These are phyloP conservation scores for Stachybotrys chlorohalonatus DNA, from an alignment of 2,329 filamentous ascomycete genomes.

Conservation along the genomic window DNA sequence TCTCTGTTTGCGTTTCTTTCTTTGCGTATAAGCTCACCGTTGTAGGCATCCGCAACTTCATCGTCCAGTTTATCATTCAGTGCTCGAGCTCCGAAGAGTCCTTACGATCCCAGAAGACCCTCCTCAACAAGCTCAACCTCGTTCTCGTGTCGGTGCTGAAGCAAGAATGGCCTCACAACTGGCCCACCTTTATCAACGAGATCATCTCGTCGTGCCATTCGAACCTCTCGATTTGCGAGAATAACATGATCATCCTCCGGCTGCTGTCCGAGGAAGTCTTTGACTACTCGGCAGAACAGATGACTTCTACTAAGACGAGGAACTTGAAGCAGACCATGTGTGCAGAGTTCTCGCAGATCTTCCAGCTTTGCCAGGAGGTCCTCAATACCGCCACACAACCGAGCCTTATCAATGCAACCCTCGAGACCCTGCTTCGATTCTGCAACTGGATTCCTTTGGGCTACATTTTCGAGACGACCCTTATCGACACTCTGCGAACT, in stretches of 20 bases:
- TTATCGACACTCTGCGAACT: slow-evolving; percentile 89
- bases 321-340: slow-evolving; percentile 99
- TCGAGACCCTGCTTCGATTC: slow-evolving; percentile 91
- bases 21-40: background rate
- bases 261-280: slow-evolving; percentile 97
- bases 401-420: slow-evolving; percentile 87
- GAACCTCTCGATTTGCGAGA: slow-evolving; percentile 95
- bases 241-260: slow-evolving; percentile 98
- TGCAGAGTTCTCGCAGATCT: slow-evolving; percentile 96
- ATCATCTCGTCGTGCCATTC: slow-evolving; percentile 95
- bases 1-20: slow-evolving; percentile 1
- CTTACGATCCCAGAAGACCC: slow-evolving; percentile 72
- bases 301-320: slow-evolving; percentile 96
- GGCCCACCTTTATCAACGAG: slow-evolving; percentile 99
- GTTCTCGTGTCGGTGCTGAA: slow-evolving; percentile 96
- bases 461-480: slow-evolving; percentile 95
- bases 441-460: slow-evolving; percentile 98
- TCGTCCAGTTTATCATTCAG: slow-evolving; percentile 97
- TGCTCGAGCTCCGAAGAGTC: slow-evolving; percentile 85
- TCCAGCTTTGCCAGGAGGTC: slow-evolving; percentile 94
- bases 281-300: slow-evolving; percentile 96
- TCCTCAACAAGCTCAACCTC: slow-evolving; percentile 96
- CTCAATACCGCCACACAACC: slow-evolving; percentile 81
- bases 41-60: slow-evolving; percentile 93
- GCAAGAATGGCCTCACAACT: slow-evolving; percentile 99